These are phyloP conservation scores for Lodderomyces metapsilosis DNA, from an alignment of 1,139 yeast species.

Conservation along the genomic window DNA sequence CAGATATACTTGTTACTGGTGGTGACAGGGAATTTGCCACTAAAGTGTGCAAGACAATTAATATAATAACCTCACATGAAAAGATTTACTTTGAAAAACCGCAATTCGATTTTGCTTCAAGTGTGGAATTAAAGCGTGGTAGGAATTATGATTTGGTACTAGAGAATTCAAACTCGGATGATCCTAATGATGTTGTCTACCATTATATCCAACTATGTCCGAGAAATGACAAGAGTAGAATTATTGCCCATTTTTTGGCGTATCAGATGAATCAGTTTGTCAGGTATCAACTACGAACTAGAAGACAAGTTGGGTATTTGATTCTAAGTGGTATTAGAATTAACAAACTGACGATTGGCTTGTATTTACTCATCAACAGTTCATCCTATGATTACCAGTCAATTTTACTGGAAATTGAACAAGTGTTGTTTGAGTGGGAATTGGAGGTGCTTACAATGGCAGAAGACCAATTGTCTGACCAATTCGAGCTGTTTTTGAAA, in stretches of 20 bases:
- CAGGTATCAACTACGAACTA: slow-evolving; percentile 47
- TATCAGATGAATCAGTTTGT: slow-evolving; percentile 41
- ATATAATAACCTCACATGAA: slow-evolving; percentile 17
- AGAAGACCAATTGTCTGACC: slow-evolving; percentile 31
- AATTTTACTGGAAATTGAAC: slow-evolving; percentile 43
- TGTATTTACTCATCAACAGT: slow-evolving; percentile 47
- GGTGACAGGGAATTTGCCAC: slow-evolving; percentile 19
- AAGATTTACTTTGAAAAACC: slow-evolving; percentile 1
- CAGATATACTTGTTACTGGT: slow-evolving; percentile 51
- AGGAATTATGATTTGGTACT: slow-evolving; percentile 28
- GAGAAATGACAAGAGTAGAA: slow-evolving; percentile 30
- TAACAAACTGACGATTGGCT: slow-evolving; percentile 52
- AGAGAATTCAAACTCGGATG: slow-evolving; percentile 30
- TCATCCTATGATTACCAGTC: slow-evolving; percentile 30
- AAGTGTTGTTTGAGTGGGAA: slow-evolving; percentile 41
- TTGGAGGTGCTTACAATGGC: slow-evolving; percentile 20
- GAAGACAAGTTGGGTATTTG: slow-evolving; percentile 45
- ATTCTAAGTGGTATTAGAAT: slow-evolving; percentile 54
- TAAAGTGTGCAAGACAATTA: slow-evolving; percentile 18
- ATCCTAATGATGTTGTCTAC: slow-evolving; percentile 49
- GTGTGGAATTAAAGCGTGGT: slow-evolving; percentile 36
- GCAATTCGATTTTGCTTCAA: slow-evolving; percentile 16
- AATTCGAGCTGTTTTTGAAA: slow-evolving; percentile 36
- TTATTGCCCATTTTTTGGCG: slow-evolving; percentile 45
- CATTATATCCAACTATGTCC: slow-evolving; percentile 57